These are phyloP conservation scores for Botrytis aclada DNA, from an alignment of 2,329 filamentous ascomycete genomes.

Conservation along the genomic window DNA sequence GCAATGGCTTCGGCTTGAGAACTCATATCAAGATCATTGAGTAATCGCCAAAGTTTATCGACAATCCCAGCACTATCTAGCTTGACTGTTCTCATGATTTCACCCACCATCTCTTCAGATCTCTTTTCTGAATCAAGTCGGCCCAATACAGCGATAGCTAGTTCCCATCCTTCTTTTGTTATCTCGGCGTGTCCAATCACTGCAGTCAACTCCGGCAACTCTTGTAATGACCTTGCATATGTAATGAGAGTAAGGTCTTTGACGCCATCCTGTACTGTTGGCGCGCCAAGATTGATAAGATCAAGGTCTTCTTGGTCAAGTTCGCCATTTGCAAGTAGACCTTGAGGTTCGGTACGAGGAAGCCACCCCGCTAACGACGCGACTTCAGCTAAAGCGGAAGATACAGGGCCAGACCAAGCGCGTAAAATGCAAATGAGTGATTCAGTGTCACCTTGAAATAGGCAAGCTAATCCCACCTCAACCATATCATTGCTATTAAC, in stretches of 20 bases:
- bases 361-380: conserved; percentile 84
- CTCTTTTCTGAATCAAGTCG: conserved; percentile 71
- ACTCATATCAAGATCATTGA: conserved; percentile 74
- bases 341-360: conserved; percentile 53
- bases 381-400: conserved; percentile 76
- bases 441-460: conserved; percentile 79
- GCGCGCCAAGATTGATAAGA: conserved; percentile 64
- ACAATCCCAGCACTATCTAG: conserved; percentile 69
- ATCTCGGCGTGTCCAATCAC: conserved; percentile 34
- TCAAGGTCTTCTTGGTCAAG: conserved; percentile 83
- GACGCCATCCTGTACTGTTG: conserved; percentile 60
- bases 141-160: conserved; percentile 78
- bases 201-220: conserved; percentile 44
- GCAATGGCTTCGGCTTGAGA: conserved; percentile 77
- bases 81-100: conserved; percentile 68
- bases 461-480: conserved; percentile 77
- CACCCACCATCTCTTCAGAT: conserved; percentile 70
- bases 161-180: conserved; percentile 76
- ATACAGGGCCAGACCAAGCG: conserved; percentile 76
- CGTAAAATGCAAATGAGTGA: conserved; percentile 71
- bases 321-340: conserved; percentile 53
- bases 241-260: conserved; percentile 76
- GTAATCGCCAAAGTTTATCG: conserved; percentile 76
- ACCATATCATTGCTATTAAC: conserved; percentile 73
- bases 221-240: conserved; percentile 68